phyloP scores from a whole-genome alignment of 768 basidiomycete genomes.

The Boletus vinaceobasis region DNA sequence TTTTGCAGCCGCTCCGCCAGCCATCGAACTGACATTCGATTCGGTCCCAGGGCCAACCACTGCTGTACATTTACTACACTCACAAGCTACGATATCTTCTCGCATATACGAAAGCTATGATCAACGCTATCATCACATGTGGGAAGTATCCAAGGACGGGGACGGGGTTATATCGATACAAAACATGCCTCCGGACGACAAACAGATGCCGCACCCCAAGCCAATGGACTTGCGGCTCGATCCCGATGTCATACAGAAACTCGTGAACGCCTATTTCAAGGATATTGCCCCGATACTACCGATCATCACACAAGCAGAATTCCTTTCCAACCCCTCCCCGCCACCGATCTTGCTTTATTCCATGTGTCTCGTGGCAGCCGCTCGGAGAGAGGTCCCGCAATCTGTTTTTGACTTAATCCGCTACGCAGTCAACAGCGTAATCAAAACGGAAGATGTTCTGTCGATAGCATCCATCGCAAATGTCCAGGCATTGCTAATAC shows the following conservation, averaged over 20 bases:
- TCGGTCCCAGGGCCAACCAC: constrained; percentile 74
- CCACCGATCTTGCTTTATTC: constrained; percentile 86
- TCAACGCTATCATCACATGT: constrained; percentile 81
- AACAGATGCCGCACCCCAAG: constrained; percentile 52
- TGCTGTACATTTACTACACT: constrained; percentile 83
- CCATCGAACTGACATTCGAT: constrained; percentile 30
- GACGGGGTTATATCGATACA: constrained; percentile 86
- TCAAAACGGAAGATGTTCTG: constrained; percentile 88
- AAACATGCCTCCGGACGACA: constrained; percentile 57
- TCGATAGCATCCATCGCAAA: constrained; percentile 83
- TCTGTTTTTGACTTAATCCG: constrained; percentile 88
- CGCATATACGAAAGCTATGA: constrained; percentile 87
- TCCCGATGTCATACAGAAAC: constrained; percentile 70
- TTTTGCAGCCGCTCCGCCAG: constrained; percentile 9
- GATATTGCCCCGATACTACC: constrained; percentile 90
- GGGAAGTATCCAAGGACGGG: constrained; percentile 78
- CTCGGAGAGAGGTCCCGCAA: constrained; percentile 79
- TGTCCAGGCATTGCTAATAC: constrained; percentile 81
- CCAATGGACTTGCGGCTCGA: constrained; percentile 73
- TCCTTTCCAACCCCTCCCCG: constrained; percentile 68
- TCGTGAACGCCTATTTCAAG: constrained; percentile 89
- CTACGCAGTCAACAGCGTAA: constrained; percentile 78
- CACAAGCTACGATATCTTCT: constrained; percentile 80
- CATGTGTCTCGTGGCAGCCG: constrained; percentile 90
- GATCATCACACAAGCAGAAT: constrained; percentile 84